These are phyloP conservation scores for Coniochaeta sp. DNA, from an alignment of 2,329 filamentous ascomycete genomes.

Conservation along the genomic window DNA sequence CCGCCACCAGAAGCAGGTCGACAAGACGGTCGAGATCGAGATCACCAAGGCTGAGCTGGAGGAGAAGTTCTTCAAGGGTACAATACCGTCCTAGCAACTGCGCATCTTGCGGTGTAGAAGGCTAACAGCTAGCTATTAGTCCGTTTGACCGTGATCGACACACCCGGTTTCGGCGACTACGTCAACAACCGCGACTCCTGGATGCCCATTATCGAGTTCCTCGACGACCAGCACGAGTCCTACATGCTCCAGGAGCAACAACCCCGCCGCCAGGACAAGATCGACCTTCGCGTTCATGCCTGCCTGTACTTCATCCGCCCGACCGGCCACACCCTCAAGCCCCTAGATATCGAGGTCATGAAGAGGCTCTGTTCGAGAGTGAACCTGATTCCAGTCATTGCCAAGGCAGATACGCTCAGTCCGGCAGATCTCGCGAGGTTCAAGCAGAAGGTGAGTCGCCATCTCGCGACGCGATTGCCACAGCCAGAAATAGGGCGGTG, in stretches of 20 bases:
- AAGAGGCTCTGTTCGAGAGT: conserved; percentile 97
- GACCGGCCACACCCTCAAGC: conserved; percentile 97
- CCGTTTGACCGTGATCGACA: conserved; percentile 97
- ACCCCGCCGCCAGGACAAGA: conserved; percentile 95
- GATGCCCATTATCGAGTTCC: conserved; percentile 99
- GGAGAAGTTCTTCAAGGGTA: conserved; percentile 99
- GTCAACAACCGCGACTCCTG: conserved; percentile 99
- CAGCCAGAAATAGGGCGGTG: too few species aligned
- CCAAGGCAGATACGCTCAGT: conserved; percentile 97
- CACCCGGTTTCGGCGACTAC: conserved; percentile 97
- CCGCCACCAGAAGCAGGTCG: conserved; percentile 97
- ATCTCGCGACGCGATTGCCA: background rate
- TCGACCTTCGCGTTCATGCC: conserved; percentile 95
- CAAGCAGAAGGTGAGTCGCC: conserved; percentile 81
- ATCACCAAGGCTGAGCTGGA: conserved; percentile 99
- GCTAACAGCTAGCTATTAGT: conserved; percentile 48
- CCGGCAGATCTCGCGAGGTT: conserved; percentile 85
- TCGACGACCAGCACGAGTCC: conserved; percentile 99
- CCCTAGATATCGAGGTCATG: conserved; percentile 99
- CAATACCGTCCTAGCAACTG: conserved; percentile 9
- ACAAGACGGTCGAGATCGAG: conserved; percentile 99
- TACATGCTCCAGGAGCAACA: conserved; percentile 99
- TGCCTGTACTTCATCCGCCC: conserved; percentile 99
- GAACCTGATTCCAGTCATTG: conserved; percentile 96
- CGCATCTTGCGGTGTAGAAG: background rate